Evolutionary conservation across 768 basidiomycete genomes (phyloP), one percentile per base, ranked within the genome.

Genomic region (Leucosporidium yakuticum): DNA sequence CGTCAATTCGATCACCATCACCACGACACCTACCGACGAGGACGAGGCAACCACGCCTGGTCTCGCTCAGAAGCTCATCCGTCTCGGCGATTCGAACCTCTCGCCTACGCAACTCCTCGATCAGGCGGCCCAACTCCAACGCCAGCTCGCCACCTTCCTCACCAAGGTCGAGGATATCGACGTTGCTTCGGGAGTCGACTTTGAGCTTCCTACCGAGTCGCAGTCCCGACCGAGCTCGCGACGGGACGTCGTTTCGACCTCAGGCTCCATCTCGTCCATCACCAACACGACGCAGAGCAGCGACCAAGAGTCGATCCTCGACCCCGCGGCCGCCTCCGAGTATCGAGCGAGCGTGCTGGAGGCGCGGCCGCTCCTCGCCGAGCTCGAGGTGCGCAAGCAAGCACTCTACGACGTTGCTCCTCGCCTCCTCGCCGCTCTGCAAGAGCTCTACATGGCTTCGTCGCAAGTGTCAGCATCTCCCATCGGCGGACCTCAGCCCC

Each of bases 171-270:
- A 85, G 29, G 86, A 90, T 69, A 83, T 92, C 68, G 87, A 92
- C 77, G 78, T 94, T 62, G 90, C 90, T 25, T 84, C 85, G 36
- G 85, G 87, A 76, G 85, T 94, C 68, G 92, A 93, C 76, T 85
- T 93, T 66, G 39, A 56, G 25, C 67, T 63, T 5, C n/a, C 31
- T 20, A 31, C 21, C 32, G 51, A 48, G n/a, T 19, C 25, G 50
- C 51, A 47, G 15, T 53, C 60, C 29, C 49, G 34, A 15, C 44
- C 34, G 29, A 34, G 27, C 27, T 58, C 68, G 8, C 47, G 62
- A 8, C 3, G 17, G 6, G 60, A 49, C 47, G 17, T 31, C 19
- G 47, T 23, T 1, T 61, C 70, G 20, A 31, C 25, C 7, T 61
- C 67, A 12, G 60, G 44, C 53, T 44, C 49, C 14, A 32, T 50